Percentiles rank a stretch among this genome's conserved stretches.
Conservation (phyloP, 139 green algal species). For the Klebsormidium nitens region DNA sequence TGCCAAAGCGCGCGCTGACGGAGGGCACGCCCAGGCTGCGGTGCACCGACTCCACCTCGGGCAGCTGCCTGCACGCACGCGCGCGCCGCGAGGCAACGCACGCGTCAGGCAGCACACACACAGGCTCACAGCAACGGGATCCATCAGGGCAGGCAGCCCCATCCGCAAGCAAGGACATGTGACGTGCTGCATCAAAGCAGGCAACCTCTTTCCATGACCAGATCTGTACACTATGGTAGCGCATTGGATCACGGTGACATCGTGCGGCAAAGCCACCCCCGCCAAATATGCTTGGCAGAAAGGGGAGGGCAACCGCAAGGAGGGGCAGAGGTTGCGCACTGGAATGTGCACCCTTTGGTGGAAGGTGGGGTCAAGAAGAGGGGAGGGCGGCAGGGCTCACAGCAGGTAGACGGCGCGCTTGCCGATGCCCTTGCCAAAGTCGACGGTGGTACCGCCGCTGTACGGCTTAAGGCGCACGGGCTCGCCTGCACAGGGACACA, state of each 20-base stretch:
- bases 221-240: background rate
- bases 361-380: conserved; percentile 13
- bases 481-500: background rate
- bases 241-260: background rate
- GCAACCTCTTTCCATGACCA: too few species aligned
- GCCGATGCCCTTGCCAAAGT: conserved; percentile 79
- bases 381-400: conserved; percentile 2
- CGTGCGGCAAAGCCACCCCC: background rate
- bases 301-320: too few species aligned
- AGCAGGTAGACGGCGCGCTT: conserved; percentile 45
- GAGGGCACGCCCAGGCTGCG: conserved; percentile 58
- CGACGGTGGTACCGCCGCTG: conserved; percentile 48
- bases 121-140: too few species aligned
- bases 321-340: background rate
- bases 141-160: too few species aligned
- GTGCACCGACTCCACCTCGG: conserved; percentile 38
- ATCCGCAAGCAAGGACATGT: too few species aligned
- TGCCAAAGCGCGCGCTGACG: conserved; percentile 90
- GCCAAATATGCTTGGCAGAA: background rate
- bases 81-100: too few species aligned
- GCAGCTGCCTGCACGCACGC: conserved; percentile 47
- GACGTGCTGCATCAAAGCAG: too few species aligned
- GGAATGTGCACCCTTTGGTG: background rate
- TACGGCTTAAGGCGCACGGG: conserved; percentile 6
- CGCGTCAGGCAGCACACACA: too few species aligned